Conservation (phyloP, 2,329 filamentous ascomycete species). For the Pochonia chlamydosporia region DNA sequence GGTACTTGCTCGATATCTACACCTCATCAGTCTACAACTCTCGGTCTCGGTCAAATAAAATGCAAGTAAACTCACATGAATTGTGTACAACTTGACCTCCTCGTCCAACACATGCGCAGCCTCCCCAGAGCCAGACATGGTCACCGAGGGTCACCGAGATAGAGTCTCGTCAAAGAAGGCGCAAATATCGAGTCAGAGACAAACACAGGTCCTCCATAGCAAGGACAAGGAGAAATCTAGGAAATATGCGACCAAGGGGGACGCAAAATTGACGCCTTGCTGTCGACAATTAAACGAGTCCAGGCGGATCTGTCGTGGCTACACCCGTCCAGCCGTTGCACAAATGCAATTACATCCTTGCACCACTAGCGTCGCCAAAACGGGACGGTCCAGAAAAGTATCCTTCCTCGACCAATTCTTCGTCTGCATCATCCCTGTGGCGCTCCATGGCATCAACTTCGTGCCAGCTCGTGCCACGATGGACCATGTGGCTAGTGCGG, state of each 20-base stretch:
- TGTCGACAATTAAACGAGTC: not conserved
- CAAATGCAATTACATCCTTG: not conserved
- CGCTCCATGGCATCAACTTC: not conserved
- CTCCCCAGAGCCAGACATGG: slow-evolving; percentile 10
- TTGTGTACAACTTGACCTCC: slow-evolving; percentile 48
- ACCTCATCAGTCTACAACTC: not conserved
- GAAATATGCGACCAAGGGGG: not conserved
- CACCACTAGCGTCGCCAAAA: not conserved
- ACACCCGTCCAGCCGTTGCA: not conserved
- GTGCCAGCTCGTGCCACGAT: slow-evolving; percentile 2
- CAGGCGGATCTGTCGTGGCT: too few relatives aligned
- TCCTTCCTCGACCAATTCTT: not conserved
- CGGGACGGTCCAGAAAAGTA: not conserved
- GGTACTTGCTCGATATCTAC: slow-evolving; percentile 61
- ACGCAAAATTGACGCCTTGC: not conserved
- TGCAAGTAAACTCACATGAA: slow-evolving; percentile 42
- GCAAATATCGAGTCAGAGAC: not conserved
- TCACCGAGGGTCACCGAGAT: not conserved
- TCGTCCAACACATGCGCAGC: slow-evolving; percentile 23
- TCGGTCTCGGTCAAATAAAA: not conserved
- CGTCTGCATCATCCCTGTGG: not conserved
- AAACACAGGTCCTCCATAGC: too few relatives aligned
- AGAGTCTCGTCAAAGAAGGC: not conserved
- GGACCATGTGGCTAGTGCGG: not conserved
- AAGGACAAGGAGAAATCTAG: not conserved